Evolutionary conservation across 495 filamentous ascomycete genomes (phyloP).

Genomic region (Aspergillus asperescens): DNA sequence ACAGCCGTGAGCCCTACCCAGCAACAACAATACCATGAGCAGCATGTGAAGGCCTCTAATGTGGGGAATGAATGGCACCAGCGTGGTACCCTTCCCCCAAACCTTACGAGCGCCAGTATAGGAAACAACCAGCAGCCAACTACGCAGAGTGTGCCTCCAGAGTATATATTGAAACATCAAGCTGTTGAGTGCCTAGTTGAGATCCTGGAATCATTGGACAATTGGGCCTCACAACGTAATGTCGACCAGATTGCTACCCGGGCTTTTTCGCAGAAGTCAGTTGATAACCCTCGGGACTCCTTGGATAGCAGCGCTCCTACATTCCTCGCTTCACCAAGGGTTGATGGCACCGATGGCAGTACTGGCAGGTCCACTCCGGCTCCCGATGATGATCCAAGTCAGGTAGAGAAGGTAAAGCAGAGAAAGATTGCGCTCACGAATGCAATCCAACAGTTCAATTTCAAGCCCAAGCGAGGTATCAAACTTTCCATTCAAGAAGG

Average conservation of each 20-base stretch:
- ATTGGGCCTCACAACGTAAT: constrained; percentile 80
- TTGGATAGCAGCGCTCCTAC: constrained; percentile 58
- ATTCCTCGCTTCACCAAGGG: constrained; percentile 45
- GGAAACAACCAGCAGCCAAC: constrained; percentile 37
- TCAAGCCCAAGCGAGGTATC: constrained; percentile 92
- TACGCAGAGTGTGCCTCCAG: constrained; percentile 63
- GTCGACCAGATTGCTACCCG: constrained; percentile 53
- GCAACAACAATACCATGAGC: constrained; percentile 80
- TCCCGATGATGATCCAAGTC: constrained; percentile 80
- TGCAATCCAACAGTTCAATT: constrained; percentile 90
- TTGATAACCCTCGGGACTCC: constrained; percentile 76
- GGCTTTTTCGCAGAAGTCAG: constrained; percentile 55
- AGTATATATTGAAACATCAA: constrained; percentile 82
- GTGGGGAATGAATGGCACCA: constrained; percentile 72
- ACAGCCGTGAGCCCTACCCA: constrained; percentile 67
- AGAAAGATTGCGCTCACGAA: constrained; percentile 87
- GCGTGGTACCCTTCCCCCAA: constrained; percentile 76
- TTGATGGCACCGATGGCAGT: constrained; percentile 52
- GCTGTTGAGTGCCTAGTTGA: constrained; percentile 84
- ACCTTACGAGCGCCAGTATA: constrained; percentile 74
- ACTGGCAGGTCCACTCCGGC: constrained; percentile 67
- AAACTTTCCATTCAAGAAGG: constrained; percentile 76
- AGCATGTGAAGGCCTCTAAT: constrained; percentile 54
- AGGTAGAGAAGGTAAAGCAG: constrained; percentile 89
- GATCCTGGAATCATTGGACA: constrained; percentile 80